phyloP scores from a whole-genome alignment of 495 filamentous ascomycete genomes.

The Aspergillus biplanus region DNA sequence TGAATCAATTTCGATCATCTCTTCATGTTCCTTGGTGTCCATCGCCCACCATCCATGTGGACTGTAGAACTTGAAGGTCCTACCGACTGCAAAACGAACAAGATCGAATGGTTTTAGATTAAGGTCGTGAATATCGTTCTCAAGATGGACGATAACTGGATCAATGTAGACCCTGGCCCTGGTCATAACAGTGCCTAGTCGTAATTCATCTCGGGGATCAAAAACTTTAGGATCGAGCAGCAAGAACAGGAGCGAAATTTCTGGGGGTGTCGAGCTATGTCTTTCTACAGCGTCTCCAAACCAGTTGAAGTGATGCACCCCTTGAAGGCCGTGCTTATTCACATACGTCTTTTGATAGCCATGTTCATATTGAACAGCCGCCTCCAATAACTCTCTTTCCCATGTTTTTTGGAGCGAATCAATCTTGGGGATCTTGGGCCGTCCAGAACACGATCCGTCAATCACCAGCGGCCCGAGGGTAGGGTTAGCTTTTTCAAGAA shows the following conservation, averaged over 20 bases:
- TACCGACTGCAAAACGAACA: slow-evolving; percentile 21
- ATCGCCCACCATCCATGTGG: slow-evolving; percentile 32
- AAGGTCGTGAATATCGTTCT: slow-evolving; percentile 5
- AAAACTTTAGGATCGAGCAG: slow-evolving; percentile 25
- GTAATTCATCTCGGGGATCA: slow-evolving; percentile 1
- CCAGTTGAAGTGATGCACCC: slow-evolving; percentile 45
- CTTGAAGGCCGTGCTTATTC: not conserved
- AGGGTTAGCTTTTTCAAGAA: too few species aligned
- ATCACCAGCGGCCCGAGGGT: too few species aligned
- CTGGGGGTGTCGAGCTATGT: slow-evolving; percentile 32
- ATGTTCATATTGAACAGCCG: not conserved
- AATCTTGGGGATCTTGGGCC: too few species aligned
- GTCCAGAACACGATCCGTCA: too few species aligned
- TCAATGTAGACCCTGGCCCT: slow-evolving; percentile 30
- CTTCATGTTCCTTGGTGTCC: slow-evolving; percentile 6
- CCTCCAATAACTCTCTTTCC: not conserved
- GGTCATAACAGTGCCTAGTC: slow-evolving; percentile 21
- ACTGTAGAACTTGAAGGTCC: slow-evolving; percentile 32
- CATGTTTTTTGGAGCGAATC: too few species aligned
- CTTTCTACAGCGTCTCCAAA: slow-evolving; percentile 20
- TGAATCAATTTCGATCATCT: slow-evolving; percentile 9
- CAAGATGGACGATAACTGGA: slow-evolving; percentile 28
- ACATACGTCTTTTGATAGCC: not conserved
- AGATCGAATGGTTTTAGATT: slow-evolving; percentile 19
- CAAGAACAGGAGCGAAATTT: slow-evolving; percentile 37